phyloP scores from a whole-genome alignment of 768 basidiomycete genomes.

The Mycena crocata region DNA sequence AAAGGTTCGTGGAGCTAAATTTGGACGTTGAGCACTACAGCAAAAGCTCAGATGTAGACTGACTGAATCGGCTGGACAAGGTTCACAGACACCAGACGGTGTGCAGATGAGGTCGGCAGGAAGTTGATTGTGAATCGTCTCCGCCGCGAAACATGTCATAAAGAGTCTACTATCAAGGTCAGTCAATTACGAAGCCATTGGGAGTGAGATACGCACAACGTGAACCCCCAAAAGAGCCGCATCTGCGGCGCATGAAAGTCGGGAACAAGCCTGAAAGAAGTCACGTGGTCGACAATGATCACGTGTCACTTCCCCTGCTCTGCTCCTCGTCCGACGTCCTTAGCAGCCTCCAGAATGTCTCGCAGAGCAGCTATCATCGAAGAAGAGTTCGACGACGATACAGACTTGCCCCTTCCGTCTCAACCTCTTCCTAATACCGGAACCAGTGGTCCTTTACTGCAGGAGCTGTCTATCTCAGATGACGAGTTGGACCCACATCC shows the following conservation, averaged over 20 bases:
- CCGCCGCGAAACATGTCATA: slow-evolving; percentile 29
- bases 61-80: slow-evolving; percentile 73
- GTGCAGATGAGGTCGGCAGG: slow-evolving; percentile 52
- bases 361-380: slow-evolving; percentile 71
- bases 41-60: slow-evolving; percentile 37
- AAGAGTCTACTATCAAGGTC: slow-evolving; percentile 24
- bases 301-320: not conserved
- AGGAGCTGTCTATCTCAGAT: slow-evolving; percentile 73
- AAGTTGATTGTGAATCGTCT: slow-evolving; percentile 25
- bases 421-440: slow-evolving; percentile 75
- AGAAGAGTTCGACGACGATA: slow-evolving; percentile 95
- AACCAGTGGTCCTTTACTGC: slow-evolving; percentile 78
- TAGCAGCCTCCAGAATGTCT: slow-evolving; percentile 61
- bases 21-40: slow-evolving; percentile 4
- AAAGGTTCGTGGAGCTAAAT: slow-evolving; percentile 85
- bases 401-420: slow-evolving; percentile 85
- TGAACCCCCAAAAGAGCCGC: slow-evolving; percentile 25
- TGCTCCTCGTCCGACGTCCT: not conserved
- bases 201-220: slow-evolving; percentile 7
- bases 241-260: slow-evolving; percentile 22
- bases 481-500: slow-evolving; percentile 59
- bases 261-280: not conserved
- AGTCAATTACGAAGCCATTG: not conserved
- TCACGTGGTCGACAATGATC: not conserved
- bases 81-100: slow-evolving; percentile 70